Evolutionary conservation across 2,329 filamentous ascomycete genomes (phyloP).

Genomic region (Immersiporthe knoxdaviesiana): DNA sequence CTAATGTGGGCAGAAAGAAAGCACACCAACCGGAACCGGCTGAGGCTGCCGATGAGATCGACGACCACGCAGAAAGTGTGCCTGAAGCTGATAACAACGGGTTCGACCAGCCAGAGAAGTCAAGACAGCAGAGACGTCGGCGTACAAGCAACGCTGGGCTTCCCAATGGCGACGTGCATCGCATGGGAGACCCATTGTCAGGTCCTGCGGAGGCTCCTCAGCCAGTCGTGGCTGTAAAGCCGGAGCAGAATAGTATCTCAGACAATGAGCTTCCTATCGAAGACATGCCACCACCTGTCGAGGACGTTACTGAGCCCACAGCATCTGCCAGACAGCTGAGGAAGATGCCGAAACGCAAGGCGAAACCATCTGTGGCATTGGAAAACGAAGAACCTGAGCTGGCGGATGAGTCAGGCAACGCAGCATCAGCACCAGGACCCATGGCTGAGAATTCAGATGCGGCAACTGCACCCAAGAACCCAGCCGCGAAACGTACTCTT

Average conservation of each 20-base stretch:
- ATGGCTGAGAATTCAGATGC: background rate
- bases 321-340: background rate
- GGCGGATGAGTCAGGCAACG: background rate
- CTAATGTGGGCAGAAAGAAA: constrained; percentile 4
- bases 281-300: constrained; percentile 8
- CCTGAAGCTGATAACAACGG: background rate
- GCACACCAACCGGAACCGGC: background rate
- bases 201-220: background rate
- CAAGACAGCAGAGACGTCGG: background rate
- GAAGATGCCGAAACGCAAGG: constrained; percentile 10
- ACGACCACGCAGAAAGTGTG: background rate
- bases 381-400: background rate
- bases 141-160: background rate
- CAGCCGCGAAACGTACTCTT: background rate
- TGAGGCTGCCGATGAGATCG: background rate
- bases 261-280: constrained; percentile 18
- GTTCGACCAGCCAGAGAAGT: background rate
- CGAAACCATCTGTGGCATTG: constrained; percentile 11
- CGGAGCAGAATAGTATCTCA: background rate
- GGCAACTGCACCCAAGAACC: background rate
- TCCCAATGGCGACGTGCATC: background rate
- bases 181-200: background rate
- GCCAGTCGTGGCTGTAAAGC: background rate
- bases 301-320: background rate
- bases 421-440: background rate